Evolutionary conservation across 2,329 filamentous ascomycete genomes (phyloP).

Genomic region (Verruconis gallopava): DNA sequence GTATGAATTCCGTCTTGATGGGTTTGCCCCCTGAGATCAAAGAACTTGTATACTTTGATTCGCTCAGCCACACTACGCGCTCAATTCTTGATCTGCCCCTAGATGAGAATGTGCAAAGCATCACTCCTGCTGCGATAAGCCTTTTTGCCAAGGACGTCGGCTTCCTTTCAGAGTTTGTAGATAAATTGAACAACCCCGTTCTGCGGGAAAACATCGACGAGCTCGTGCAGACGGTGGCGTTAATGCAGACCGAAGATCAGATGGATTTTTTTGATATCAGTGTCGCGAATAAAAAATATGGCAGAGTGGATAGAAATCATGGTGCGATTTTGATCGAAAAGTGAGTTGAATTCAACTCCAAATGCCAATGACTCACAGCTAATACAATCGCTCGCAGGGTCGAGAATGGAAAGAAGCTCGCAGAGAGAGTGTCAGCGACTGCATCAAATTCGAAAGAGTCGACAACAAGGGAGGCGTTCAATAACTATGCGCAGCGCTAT

Average conservation of each 20-base stretch:
- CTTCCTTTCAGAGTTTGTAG: constrained; percentile 76
- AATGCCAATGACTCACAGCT: no score
- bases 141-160: constrained; percentile 72
- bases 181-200: constrained; percentile 76
- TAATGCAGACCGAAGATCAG: constrained; percentile 78
- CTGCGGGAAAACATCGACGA: constrained; percentile 83
- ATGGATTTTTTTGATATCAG: constrained; percentile 95
- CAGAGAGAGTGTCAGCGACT: neutral
- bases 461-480: neutral
- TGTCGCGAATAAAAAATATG: constrained; percentile 83
- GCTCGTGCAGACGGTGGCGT: constrained; percentile 77
- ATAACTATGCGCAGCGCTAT: neutral
- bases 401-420: neutral
- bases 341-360: constrained; percentile 31
- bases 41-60: constrained; percentile 95
- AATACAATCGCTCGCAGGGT: no score
- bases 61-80: constrained; percentile 76
- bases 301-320: constrained; percentile 80
- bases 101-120: constrained; percentile 64
- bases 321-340: constrained; percentile 87
- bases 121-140: constrained; percentile 74
- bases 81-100: constrained; percentile 73
- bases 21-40: constrained; percentile 94
- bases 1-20: constrained; percentile 88
- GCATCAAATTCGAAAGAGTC: neutral